These are phyloP conservation scores for Aurifilum marmelostoma DNA, from an alignment of 2,329 filamentous ascomycete species.

Conservation along the genomic window DNA sequence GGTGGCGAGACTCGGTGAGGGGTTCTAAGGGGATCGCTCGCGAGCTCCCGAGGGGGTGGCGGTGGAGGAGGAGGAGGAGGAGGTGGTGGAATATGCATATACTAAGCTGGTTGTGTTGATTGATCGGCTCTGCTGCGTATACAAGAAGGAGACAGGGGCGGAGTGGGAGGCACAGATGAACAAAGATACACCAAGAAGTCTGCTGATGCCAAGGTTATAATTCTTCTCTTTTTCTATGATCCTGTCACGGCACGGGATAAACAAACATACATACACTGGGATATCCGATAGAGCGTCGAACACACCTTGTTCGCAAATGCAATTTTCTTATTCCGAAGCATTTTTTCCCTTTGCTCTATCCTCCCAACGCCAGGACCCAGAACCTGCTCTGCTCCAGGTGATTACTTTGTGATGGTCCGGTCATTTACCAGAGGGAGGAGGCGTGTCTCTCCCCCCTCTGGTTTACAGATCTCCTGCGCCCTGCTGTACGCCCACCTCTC, in stretches of 20 bases:
- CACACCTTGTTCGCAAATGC: conserved; percentile 22
- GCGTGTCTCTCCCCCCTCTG: background rate
- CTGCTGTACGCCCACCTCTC: background rate
- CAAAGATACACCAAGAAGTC: conserved; percentile 19
- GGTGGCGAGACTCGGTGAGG: conserved; percentile 50
- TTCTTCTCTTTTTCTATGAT: background rate
- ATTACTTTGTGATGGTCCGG: conserved; percentile 12
- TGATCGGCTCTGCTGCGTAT: background rate
- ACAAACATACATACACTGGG: conserved; percentile 15
- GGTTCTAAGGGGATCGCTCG: conserved; percentile 45
- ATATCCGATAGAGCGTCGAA: conserved; percentile 12
- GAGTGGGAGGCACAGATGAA: no score
- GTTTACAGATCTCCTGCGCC: background rate
- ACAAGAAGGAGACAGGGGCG: background rate
- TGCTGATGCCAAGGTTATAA: conserved; percentile 4
- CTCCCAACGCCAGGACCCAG: conserved; percentile 29
- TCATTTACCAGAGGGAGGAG: background rate
- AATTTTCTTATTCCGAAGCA: conserved; percentile 30
- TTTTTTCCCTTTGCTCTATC: conserved; percentile 26
- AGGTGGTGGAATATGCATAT: conserved; percentile 8
- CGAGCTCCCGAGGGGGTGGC: background rate
- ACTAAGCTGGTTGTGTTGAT: background rate
- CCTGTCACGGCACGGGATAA: conserved; percentile 10
- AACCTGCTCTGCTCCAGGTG: conserved; percentile 10
- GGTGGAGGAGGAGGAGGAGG: background rate